Conservation (phyloP, 1,284 basidiomycete species). For the Cystobasidium pallidum region DNA sequence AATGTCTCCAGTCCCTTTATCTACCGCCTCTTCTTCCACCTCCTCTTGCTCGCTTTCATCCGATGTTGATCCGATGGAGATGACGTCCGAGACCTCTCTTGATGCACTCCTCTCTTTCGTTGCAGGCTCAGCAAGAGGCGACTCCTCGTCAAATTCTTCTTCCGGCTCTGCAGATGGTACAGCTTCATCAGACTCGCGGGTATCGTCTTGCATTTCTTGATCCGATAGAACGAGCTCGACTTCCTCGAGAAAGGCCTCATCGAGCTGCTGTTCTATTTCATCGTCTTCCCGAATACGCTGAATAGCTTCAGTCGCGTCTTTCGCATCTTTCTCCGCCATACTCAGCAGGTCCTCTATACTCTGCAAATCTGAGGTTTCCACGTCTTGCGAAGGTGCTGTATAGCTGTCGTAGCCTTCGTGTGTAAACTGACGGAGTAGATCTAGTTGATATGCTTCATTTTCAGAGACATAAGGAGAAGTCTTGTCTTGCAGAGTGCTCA, state of each 20-base stretch:
- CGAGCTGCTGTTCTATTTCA: slow-evolving; percentile 31
- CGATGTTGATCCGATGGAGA: slow-evolving; percentile 32
- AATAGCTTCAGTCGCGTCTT: slow-evolving; percentile 69
- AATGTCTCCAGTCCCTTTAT: slow-evolving; percentile 15
- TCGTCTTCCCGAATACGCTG: slow-evolving; percentile 61
- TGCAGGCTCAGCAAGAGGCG: neutral
- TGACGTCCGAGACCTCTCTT: slow-evolving; percentile 30
- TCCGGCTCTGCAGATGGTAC: neutral
- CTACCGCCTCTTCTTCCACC: slow-evolving; percentile 29
- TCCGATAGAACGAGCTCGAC: neutral
- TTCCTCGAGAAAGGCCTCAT: slow-evolving; percentile 21
- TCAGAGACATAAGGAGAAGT: neutral
- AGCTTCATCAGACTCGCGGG: neutral
- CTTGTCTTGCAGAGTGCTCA: neutral
- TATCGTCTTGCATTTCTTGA: neutral
- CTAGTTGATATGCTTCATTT: slow-evolving; percentile 5
- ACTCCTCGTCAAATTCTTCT: neutral
- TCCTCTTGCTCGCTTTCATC: slow-evolving; percentile 29
- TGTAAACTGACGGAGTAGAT: slow-evolving; percentile 14
- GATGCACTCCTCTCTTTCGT: slow-evolving; percentile 4
- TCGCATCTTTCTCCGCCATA: slow-evolving; percentile 55
- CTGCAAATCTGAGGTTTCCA: neutral
- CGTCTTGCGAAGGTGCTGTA: neutral
- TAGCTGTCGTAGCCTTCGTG: slow-evolving; percentile 3
- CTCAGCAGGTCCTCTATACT: slow-evolving; percentile 31